Conservation (phyloP, 1,284 basidiomycete genomes). For the Porodaedalea pini region DNA sequence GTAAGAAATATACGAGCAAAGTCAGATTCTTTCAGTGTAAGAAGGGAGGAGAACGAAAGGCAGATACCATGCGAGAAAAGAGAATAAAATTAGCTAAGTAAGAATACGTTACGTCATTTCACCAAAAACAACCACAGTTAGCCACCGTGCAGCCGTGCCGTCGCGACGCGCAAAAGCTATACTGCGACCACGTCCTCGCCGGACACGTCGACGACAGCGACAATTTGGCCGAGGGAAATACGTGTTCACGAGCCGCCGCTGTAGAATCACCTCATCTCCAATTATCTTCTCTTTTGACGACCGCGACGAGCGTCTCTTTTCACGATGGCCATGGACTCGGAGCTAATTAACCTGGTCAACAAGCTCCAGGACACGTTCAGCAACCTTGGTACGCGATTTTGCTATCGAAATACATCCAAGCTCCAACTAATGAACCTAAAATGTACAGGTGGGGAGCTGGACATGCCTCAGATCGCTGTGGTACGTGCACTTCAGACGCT, state of each 20-base stretch:
- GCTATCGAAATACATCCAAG: not conserved
- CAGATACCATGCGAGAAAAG: too few species aligned
- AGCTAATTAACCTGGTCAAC: constrained; percentile 95
- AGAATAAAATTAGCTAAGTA: not conserved
- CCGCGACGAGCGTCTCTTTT: constrained; percentile 4
- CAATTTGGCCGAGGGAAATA: not conserved
- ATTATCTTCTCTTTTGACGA: constrained; percentile 8
- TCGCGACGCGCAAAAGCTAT: constrained; percentile 13
- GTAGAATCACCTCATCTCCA: not conserved
- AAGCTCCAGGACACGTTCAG: constrained; percentile 88
- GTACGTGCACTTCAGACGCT: constrained; percentile 37
- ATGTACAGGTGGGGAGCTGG: constrained; percentile 70
- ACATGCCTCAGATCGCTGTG: constrained; percentile 82
- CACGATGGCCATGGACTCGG: constrained; percentile 71
- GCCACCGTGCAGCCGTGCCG: not conserved
- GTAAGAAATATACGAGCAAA: too few species aligned
- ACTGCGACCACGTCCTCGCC: not conserved
- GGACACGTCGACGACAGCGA: not conserved
- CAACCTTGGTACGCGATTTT: constrained; percentile 61
- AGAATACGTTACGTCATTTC: not conserved
- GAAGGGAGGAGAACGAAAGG: too few species aligned
- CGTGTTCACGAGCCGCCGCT: not conserved
- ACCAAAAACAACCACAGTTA: not conserved
- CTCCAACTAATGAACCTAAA: constrained; percentile 13
- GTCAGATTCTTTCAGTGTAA: too few species aligned